Conservation (phyloP, 805 yeast species). For the Scheffersomyces ergatensis region DNA sequence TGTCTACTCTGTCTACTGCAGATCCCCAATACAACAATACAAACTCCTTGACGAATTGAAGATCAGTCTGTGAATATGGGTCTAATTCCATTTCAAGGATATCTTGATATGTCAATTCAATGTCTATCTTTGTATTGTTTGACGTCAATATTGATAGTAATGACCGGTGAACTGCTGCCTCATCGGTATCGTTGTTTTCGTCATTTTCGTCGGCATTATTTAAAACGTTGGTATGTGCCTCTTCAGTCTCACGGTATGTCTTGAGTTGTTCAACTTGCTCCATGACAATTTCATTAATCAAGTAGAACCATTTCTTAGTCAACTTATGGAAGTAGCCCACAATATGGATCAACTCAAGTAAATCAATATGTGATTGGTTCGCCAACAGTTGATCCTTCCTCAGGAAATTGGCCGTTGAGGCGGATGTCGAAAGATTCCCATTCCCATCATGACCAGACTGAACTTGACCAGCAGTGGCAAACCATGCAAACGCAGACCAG, state of each 20-base stretch:
- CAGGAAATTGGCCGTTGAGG: not conserved
- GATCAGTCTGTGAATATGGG: constrained; percentile 38
- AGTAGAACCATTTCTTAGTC: constrained; percentile 34
- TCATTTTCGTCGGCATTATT: constrained; percentile 2
- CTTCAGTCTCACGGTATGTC: not conserved
- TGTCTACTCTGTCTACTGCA: constrained; percentile 24
- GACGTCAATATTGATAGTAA: not conserved
- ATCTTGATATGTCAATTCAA: constrained; percentile 41
- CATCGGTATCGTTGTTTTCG: not conserved
- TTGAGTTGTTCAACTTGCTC: constrained; percentile 22
- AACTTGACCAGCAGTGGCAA: constrained; percentile 79
- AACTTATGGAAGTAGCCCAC: constrained; percentile 40
- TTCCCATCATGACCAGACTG: constrained; percentile 6
- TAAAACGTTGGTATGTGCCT: not conserved
- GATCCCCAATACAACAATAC: constrained; percentile 32
- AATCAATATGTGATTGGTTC: constrained; percentile 6
- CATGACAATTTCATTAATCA: constrained; percentile 31
- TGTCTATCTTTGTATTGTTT: constrained; percentile 9
- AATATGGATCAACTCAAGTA: constrained; percentile 11
- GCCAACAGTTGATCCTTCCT: not conserved
- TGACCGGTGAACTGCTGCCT: not conserved
- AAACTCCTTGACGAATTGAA: constrained; percentile 34
- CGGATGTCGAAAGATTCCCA: not conserved
- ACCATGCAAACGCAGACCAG: constrained; percentile 77
- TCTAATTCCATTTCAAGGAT: constrained; percentile 41